A percentile compares a stretch with the other conserved stretches of the same genome.
phyloP scores from a whole-genome alignment of 2,329 filamentous ascomycete genomes.

The Fonsecaea multimorphosa region DNA sequence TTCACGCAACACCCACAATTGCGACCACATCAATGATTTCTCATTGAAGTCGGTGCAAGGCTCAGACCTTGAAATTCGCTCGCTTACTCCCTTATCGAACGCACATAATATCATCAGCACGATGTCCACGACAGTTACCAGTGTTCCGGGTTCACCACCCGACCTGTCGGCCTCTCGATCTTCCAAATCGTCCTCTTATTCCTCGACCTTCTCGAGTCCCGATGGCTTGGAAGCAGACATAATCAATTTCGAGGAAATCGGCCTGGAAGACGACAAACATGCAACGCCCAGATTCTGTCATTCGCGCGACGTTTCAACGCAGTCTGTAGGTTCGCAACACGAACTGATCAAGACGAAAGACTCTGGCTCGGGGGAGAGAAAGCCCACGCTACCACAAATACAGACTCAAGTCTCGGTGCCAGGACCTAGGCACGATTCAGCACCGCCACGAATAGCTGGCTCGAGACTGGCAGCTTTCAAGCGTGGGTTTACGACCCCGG shows the following conservation, averaged over 20 bases:
- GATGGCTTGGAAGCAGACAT: conserved; percentile 68
- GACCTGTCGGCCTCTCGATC: conserved; percentile 85
- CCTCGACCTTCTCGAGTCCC: conserved; percentile 73
- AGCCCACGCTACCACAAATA: conserved; percentile 27
- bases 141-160: conserved; percentile 71
- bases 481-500: conserved; percentile 31
- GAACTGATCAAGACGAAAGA: conserved; percentile 31
- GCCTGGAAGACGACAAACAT: conserved; percentile 73
- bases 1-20: conserved; percentile 19
- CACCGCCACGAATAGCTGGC: conserved; percentile 8
- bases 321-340: conserved; percentile 42
- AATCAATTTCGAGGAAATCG: conserved; percentile 91
- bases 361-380: conserved; percentile 12
- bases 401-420: conserved; percentile 25
- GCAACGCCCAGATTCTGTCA: conserved; percentile 23
- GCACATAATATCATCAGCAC: conserved; percentile 44
- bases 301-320: conserved; percentile 32
- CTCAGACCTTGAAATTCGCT: conserved; percentile 26
- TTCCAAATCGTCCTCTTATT: conserved; percentile 87
- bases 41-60: conserved; percentile 20
- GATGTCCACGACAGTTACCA: conserved; percentile 49
- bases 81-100: conserved; percentile 28
- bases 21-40: conserved; percentile 28
- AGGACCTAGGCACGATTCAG: conserved; percentile 20
- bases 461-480: conserved; percentile 24